Base-by-base conservation (phyloP, 2,329 filamentous ascomycete species). In the Pezicula carpinea region DNA sequence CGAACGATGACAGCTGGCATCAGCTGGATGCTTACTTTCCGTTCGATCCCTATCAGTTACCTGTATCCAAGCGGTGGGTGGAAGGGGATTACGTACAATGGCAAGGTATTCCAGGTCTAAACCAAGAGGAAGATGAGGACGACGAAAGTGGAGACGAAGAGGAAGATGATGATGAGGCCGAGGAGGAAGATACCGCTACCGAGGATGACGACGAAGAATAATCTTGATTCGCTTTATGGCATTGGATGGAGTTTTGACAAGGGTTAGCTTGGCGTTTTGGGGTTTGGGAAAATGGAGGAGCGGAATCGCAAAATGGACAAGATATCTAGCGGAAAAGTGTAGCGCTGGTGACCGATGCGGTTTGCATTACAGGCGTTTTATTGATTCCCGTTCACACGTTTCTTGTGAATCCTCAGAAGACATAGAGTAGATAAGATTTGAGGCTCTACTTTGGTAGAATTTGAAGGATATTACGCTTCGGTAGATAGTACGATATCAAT, bases 1-100 rank as follows among this genome's bases (percentile, higher is more conserved):
- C 69, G 13, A 77, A 83, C 45, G 86, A 87, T 49, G 89, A 96
- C 56, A 82, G 84, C 52, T 85, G 82, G 60, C 84, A 92, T 60
- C 85, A 96, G 66, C 77, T 99, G 2, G 91, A 97, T 57, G 87
- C 90, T 0, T 96, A 95, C 65, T 99, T 97, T 61, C 93, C 93
- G 0, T 99, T 99, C 61, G 93, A 99, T 63, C 95, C 95, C 2
- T 99, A 97, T 66, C 86, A 92, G 60, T 73, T 99, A 42, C 91
- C 91, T 1, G 74, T 82, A 56, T 96, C 91, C 65, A 89, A 87
- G 66, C 78, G 82, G 49, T 97, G 93, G 95, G 70, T 99, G 11
- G 85, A 90, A 52, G 77, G 80, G 17, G 86, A 95, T 62, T 96
- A 96, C 61, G 77, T 92, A 23, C 75, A 83, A 43, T 96, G 89